Conservation (phyloP, 352 stramenopile genomes). For the Phytophthora pisi region DNA sequence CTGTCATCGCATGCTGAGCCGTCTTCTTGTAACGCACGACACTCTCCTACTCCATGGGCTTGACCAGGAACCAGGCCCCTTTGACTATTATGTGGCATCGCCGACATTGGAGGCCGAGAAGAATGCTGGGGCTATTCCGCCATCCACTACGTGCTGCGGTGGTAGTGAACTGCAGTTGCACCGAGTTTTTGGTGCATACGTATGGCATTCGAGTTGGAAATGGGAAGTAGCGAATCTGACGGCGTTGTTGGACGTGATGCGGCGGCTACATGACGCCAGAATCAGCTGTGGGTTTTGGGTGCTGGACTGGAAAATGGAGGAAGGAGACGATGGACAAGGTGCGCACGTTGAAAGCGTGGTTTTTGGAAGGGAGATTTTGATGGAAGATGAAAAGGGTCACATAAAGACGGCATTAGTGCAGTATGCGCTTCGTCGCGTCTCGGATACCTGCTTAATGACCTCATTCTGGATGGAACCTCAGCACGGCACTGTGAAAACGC, state of each 20-base stretch:
- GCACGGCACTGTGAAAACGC: conserved; percentile 71
- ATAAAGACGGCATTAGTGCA: conserved; percentile 79
- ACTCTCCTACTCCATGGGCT: conserved; percentile 62
- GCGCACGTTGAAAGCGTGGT: conserved; percentile 71
- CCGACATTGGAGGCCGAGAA: conserved; percentile 44
- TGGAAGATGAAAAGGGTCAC: conserved; percentile 82
- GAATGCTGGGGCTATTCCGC: conserved; percentile 33
- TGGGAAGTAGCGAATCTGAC: conserved; percentile 73
- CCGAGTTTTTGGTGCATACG: conserved; percentile 85
- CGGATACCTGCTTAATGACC: conserved; percentile 81
- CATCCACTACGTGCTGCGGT: conserved; percentile 69
- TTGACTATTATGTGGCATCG: conserved; percentile 41
- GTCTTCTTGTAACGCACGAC: conserved; percentile 78
- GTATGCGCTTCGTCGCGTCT: conserved; percentile 77
- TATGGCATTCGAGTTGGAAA: conserved; percentile 88
- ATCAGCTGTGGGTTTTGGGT: conserved; percentile 84
- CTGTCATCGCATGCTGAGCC: conserved; percentile 82
- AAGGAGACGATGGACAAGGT: conserved; percentile 55
- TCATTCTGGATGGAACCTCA: conserved; percentile 92
- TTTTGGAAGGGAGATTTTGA: conserved; percentile 82
- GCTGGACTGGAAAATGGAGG: conserved; percentile 79
- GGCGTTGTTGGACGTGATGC: conserved; percentile 70
- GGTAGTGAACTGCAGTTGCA: conserved; percentile 77
- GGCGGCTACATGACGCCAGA: conserved; percentile 68
- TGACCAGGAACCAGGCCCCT: conserved; percentile 36